Base-by-base conservation (phyloP, 192 early-diverging fungal genomes). In the Glomus cerebriforme region DNA sequence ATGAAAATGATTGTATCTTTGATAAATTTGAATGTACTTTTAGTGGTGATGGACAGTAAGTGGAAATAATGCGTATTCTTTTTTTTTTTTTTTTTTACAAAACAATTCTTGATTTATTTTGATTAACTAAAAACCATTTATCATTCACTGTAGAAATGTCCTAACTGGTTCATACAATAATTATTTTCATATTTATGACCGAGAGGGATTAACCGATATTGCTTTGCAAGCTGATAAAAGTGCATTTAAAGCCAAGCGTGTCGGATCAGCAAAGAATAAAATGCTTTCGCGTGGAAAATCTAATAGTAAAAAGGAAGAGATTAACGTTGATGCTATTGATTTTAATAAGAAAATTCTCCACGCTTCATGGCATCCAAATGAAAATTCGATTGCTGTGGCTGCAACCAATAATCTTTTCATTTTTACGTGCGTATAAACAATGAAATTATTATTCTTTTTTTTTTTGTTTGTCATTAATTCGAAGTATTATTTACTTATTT, bases 1-100 rank as follows among this genome's bases (percentile, higher is more conserved):
- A 99, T 89, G 98, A 99, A 81, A 99, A 98, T 87, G 98, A 99
- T 85, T 97, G 96, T 83, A 99, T 99, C 83, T 99, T 99, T 89
- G 98, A 99, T 91, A 99, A 99, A 87, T 99, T 99, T 79, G 98
- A 99, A 86, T 98, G 97, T 88, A 96, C 92, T 47, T 96, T 98
- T 79, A 96, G 95, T 84, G 97, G 96, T 45, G 92, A 97, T 83
- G 96, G 96, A 82, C 88, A 89, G 93, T 97, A 91, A 66, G 93
- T 89, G n/a, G n/a, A n/a, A n/a, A n/a, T n/a, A n/a, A n/a, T n/a
- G n/a, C n/a, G n/a, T n/a, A n/a, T n/a, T n/a, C n/a, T 29, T 31
- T 74, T 12, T 80, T 15, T 39, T 34, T 78, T 22, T 82, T 59
- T 75, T 69, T 31, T 67, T 75, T 8, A 27, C 43, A 49, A 13